A percentile compares a stretch with the other conserved stretches of the same genome.
Conservation (phyloP, 352 stramenopile species). For the Globisporangium viniferum region DNA sequence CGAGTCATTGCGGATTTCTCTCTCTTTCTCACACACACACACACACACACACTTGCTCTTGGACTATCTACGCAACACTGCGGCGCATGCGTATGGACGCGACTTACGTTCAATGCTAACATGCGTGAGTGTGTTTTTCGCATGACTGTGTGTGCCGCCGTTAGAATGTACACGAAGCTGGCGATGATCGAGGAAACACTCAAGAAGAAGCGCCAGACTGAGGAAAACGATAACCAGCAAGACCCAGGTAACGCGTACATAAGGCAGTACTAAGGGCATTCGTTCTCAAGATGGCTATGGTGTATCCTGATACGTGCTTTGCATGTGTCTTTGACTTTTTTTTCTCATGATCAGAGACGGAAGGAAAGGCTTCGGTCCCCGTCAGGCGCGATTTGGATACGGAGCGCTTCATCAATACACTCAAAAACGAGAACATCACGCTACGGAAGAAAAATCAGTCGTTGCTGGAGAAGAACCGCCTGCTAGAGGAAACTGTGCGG, state of each 20-base stretch:
- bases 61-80: no score
- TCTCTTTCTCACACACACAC: no score
- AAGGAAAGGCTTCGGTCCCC: slow-evolving; percentile 24
- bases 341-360: slow-evolving; percentile 21
- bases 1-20: neutral
- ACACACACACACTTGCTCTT: neutral
- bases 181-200: slow-evolving; percentile 86
- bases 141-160: neutral
- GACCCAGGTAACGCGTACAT: slow-evolving; percentile 28
- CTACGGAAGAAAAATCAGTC: slow-evolving; percentile 74
- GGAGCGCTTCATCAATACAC: slow-evolving; percentile 75
- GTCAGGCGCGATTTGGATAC: slow-evolving; percentile 66
- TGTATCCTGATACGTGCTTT: neutral
- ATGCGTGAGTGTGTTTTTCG: neutral
- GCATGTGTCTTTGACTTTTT: neutral
- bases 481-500: slow-evolving; percentile 54
- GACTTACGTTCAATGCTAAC: neutral
- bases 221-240: slow-evolving; percentile 60
- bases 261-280: neutral
- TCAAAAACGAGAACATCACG: slow-evolving; percentile 72
- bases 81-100: neutral
- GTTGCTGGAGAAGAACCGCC: slow-evolving; percentile 67
- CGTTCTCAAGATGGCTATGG: no score
- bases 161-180: slow-evolving; percentile 87
- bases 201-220: slow-evolving; percentile 60